phyloP scores from a whole-genome alignment of 2,329 filamentous ascomycete genomes.

The Trichoderma lentiforme region DNA sequence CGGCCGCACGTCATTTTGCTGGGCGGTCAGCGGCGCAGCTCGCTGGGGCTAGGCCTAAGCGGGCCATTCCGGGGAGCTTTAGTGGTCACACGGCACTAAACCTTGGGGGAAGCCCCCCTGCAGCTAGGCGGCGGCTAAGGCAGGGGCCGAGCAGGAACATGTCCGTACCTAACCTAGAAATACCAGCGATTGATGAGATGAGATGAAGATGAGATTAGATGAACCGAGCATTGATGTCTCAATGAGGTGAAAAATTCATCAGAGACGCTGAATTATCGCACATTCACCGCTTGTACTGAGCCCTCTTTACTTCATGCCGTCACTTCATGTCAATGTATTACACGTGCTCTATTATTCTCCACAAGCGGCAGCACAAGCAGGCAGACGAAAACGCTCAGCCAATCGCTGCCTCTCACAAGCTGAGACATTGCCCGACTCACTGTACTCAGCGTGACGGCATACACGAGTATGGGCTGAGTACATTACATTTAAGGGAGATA shows the following conservation, averaged over 20 bases:
- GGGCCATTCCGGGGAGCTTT: not conserved
- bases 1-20: conserved; percentile 4
- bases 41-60: not conserved
- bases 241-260: not conserved
- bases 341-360: not conserved
- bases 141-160: conserved; percentile 6
- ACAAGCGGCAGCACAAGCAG: not conserved
- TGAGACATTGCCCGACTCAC: not conserved
- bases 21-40: conserved; percentile 1
- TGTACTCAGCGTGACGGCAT: not conserved
- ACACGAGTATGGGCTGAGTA: not conserved
- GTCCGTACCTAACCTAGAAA: too few relatives aligned
- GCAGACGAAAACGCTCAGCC: not conserved
- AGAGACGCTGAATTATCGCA: not conserved
- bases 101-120: not conserved
- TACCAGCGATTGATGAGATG: not conserved
- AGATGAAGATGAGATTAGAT: too few relatives aligned
- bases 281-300: not conserved
- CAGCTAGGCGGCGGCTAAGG: conserved; percentile 9
- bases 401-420: not conserved
- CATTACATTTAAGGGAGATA: not conserved
- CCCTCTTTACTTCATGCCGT: not conserved
- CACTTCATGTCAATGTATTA: not conserved
- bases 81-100: conserved; percentile 9
- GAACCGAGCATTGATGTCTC: not conserved